Percentiles rank a stretch among this genome's conserved stretches.
phyloP scores from a whole-genome alignment of 1,284 basidiomycete genomes.

The Sphaerobolus stellatus region DNA sequence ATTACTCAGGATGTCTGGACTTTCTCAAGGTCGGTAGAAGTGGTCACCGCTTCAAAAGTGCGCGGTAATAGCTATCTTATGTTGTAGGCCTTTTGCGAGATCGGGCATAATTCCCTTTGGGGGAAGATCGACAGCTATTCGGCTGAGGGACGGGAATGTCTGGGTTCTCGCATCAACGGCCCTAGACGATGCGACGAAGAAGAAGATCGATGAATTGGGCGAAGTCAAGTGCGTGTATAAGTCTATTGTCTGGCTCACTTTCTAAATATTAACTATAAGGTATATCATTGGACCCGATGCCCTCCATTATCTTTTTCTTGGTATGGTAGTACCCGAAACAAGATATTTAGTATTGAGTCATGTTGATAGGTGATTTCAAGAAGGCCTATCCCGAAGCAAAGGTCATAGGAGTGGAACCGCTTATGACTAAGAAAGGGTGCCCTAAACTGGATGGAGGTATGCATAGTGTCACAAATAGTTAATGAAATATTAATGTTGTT shows the following conservation, averaged over 20 bases:
- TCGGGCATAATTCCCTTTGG: slow-evolving; percentile 68
- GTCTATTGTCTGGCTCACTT: not conserved
- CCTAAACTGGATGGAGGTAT: slow-evolving; percentile 61
- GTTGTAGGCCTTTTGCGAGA: slow-evolving; percentile 63
- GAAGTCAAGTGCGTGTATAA: slow-evolving; percentile 62
- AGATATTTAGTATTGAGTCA: not conserved
- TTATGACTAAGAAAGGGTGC: slow-evolving; percentile 40
- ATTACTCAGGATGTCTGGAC: slow-evolving; percentile 67
- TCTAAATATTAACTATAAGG: slow-evolving; percentile 32
- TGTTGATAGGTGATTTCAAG: slow-evolving; percentile 59
- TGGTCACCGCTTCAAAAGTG: slow-evolving; percentile 2
- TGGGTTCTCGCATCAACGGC: slow-evolving; percentile 89
- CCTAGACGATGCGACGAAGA: slow-evolving; percentile 69
- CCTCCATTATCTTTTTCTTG: slow-evolving; percentile 65
- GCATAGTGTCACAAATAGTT: slow-evolving; percentile 20
- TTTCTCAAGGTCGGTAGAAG: slow-evolving; percentile 59
- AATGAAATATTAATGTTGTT: slow-evolving; percentile 8
- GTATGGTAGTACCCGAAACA: slow-evolving; percentile 34
- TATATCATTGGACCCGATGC: slow-evolving; percentile 66
- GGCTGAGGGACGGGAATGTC: slow-evolving; percentile 67
- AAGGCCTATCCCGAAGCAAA: slow-evolving; percentile 77
- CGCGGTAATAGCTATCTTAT: slow-evolving; percentile 7
- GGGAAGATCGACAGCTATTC: slow-evolving; percentile 82
- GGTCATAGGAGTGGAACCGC: slow-evolving; percentile 63
- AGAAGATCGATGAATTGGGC: slow-evolving; percentile 71